phyloP scores from a whole-genome alignment of 2,329 filamentous ascomycete species.

The Penicillium glabrum region DNA sequence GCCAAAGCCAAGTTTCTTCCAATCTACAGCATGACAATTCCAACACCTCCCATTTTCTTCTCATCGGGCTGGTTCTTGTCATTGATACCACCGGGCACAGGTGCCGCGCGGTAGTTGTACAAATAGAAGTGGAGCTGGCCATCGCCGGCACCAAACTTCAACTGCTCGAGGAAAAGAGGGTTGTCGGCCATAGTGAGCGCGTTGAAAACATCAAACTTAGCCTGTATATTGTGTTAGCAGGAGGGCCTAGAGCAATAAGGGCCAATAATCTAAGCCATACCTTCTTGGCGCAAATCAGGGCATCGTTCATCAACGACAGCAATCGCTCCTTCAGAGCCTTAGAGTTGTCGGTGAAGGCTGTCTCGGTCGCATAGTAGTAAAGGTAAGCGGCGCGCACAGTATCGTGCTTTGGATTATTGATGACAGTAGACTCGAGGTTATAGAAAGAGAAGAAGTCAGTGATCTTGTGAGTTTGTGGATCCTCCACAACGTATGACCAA shows the following conservation, averaged over 20 bases:
- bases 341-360: slow-evolving; percentile 61
- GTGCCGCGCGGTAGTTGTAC: slow-evolving; percentile 90
- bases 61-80: slow-evolving; percentile 74
- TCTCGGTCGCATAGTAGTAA: slow-evolving; percentile 92
- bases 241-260: not conserved
- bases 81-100: slow-evolving; percentile 83
- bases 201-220: slow-evolving; percentile 94
- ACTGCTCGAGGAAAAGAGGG: slow-evolving; percentile 84
- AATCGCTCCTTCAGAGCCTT: slow-evolving; percentile 73
- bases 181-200: slow-evolving; percentile 93
- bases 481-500: slow-evolving; percentile 89
- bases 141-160: slow-evolving; percentile 93
- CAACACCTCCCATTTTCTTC: slow-evolving; percentile 78
- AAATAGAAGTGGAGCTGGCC: slow-evolving; percentile 96
- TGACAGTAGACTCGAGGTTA: slow-evolving; percentile 87
- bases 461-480: slow-evolving; percentile 70
- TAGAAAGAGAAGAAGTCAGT: slow-evolving; percentile 99
- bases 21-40: slow-evolving; percentile 74
- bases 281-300: slow-evolving; percentile 82
- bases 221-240: slow-evolving; percentile 35
- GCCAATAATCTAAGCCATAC: slow-evolving; percentile 34
- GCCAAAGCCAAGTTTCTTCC: not conserved
- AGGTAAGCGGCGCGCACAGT: slow-evolving; percentile 88
- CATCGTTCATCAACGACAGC: slow-evolving; percentile 78
- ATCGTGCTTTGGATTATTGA: slow-evolving; percentile 74